These are phyloP conservation scores for Begonia fuchsioides DNA, from an alignment of 306 rosid genomes.

Conservation along the genomic window DNA sequence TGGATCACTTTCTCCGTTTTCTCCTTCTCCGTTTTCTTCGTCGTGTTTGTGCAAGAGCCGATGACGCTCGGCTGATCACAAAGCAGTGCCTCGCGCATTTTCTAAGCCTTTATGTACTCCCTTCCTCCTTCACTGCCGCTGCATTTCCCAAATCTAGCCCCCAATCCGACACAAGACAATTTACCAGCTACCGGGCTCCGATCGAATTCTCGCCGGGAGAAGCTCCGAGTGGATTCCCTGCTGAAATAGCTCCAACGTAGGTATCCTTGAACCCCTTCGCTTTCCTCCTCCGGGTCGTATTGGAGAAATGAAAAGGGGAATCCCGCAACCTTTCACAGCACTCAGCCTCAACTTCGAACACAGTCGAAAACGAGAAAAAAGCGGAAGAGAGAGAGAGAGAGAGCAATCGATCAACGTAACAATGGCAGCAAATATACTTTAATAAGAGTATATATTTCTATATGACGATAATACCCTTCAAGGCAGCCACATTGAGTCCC, in stretches of 20 bases:
- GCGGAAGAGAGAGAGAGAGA: too few relatives aligned
- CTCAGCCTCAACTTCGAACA: background rate
- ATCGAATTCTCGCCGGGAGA: conserved; percentile 16
- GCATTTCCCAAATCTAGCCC: conserved; percentile 13
- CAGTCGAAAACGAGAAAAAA: conserved; percentile 16
- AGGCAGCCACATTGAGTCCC: too few relatives aligned
- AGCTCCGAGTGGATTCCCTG: conserved; percentile 12
- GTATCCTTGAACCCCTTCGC: background rate
- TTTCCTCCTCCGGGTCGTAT: conserved; percentile 17
- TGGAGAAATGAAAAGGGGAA: conserved; percentile 28
- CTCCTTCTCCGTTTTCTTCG: conserved; percentile 29
- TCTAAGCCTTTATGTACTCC: conserved; percentile 6
- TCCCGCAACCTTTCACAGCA: conserved; percentile 21
- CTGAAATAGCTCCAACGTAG: conserved; percentile 6
- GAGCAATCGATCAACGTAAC: too few relatives aligned
- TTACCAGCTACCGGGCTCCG: background rate
- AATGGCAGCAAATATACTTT: conserved; percentile 15
- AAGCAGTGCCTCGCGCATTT: conserved; percentile 60
- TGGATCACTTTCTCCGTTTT: conserved; percentile 14
- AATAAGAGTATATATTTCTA: too few relatives aligned
- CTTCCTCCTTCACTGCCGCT: background rate
- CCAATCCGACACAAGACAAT: background rate
- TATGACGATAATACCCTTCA: too few relatives aligned
- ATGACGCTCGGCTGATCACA: conserved; percentile 20
- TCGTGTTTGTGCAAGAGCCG: conserved; percentile 20